Evolutionary conservation across 176 grass and related monocot species (phyloP), one percentile per base, ranked within the genome.

Genomic region (Eragrostis curvula): DNA sequence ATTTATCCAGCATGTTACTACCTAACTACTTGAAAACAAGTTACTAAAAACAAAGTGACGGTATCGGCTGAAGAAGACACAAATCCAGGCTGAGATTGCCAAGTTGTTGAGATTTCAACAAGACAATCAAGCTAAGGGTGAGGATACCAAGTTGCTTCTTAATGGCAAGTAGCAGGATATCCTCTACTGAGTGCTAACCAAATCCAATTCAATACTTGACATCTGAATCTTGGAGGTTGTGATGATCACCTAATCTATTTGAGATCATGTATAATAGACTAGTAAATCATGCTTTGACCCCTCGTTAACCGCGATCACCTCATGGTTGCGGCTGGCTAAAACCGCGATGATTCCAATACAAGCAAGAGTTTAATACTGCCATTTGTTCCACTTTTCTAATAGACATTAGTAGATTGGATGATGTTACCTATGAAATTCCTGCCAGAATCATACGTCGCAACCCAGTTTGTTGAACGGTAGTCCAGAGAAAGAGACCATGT

Each of bases 171-270:
- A 68, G 72, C 45, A 16, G 21, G 61, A 58, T 29, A 60, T 51
- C n/a, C 32, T 36, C 12, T 62, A 61, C 28, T 50, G 13, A 50
- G 48, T 50, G 48, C 48, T 49, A 15, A 56, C 66, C 66, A 60
- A 48, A 27, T 79, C 17, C 42, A 45, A 80, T 63, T 39, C 51
- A 43, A 42, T 68, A 30, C 47, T 60, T 41, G 50, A 67, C 59
- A 28, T 68, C 62, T 68, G 56, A 59, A 50, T 60, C 9, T 84
- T 84, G 75, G 51, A 80, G 69, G 28, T 10, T 18, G 70, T 45
- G 68, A 32, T 20, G 41, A 51, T 61, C 32, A 73, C 16, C 11
- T 79, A 18, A 73, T 79, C 20, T 73, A 15, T 15, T 52, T 52
- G 64, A 65, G 45, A 61, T 64, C 63, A 53, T 1, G 30, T 53